phyloP scores from a whole-genome alignment of 176 grass and related monocot genomes.

The Areca catechu region DNA sequence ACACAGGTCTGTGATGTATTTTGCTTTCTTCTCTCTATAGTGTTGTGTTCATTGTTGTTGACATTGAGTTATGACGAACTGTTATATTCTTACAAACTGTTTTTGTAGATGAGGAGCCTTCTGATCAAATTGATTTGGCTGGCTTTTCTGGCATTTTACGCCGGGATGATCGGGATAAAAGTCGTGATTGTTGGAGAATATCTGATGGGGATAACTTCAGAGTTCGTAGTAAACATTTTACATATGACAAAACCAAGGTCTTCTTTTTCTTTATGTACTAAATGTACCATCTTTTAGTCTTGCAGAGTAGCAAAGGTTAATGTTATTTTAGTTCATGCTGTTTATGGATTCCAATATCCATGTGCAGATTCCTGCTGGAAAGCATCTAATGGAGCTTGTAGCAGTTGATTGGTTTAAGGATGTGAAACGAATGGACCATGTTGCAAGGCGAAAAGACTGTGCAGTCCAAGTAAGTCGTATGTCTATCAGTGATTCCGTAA shows the following conservation, averaged over 20 bases:
- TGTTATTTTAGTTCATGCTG: not conserved
- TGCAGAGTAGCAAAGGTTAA: too few species aligned
- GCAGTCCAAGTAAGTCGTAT: conserved; percentile 61
- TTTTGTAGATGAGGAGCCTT: conserved; percentile 51
- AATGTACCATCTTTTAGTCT: too few species aligned
- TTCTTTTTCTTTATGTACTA: conserved; percentile 4
- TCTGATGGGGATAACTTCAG: conserved; percentile 93
- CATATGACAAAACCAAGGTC: conserved; percentile 89
- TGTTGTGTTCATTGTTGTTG: conserved; percentile 3
- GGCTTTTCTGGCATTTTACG: conserved; percentile 91
- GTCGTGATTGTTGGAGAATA: conserved; percentile 93
- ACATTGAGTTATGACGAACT: conserved; percentile 4
- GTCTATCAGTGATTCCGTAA: too few species aligned
- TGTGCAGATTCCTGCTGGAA: conserved; percentile 72
- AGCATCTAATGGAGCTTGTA: conserved; percentile 87
- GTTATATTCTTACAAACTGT: conserved; percentile 13
- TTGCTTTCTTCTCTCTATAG: conserved; percentile 15
- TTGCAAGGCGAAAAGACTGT: conserved; percentile 88
- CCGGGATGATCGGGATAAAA: conserved; percentile 70
- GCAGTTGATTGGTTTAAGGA: conserved; percentile 99
- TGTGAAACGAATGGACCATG: conserved; percentile 92
- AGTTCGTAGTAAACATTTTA: conserved; percentile 84
- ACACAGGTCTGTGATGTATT: conserved; percentile 31
- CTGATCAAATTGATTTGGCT: conserved; percentile 60
- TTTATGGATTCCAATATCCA: conserved; percentile 17